Base-by-base conservation (phyloP, 192 early-diverging fungal species). In the Umbelopsis sp. region DNA sequence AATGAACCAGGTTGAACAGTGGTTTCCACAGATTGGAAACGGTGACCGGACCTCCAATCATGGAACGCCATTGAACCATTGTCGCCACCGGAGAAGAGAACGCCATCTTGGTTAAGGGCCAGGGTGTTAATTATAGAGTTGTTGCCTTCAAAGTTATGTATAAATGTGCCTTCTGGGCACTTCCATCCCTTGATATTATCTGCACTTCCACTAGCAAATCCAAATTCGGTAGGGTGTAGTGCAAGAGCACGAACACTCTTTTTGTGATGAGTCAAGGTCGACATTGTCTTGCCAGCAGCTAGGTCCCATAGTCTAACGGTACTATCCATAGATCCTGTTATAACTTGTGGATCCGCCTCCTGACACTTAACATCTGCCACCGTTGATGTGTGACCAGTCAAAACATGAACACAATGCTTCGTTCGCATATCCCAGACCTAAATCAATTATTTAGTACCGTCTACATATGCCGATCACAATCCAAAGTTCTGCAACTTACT, bases 351-450 rank as follows among this genome's bases (percentile, higher is more conserved):
- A 72, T 99, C 97, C 1, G 93, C 92, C 77, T 94, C 95, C 76
- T 99, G 97, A 73, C 92, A 93, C 77, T 94, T 89, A 36, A 98
- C 88, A 66, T 92, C 88, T 8, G 93, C 86, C 11, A 99, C 88
- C 6, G 97, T 98, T 32, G 85, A 86, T 49, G 81, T 86, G 77
- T 99, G 98, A 16, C 98, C 97, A 2, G 90, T 86, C 26, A 98
- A 80, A 1, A 94, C 93, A 67, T 95, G 95, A 12, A 98, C 87
- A 66, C 92, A 89, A 66, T 92, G 89, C 80, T 96, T 97, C 34
- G 98, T 98, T 67, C 98, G 89, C 89, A 99, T 98, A 77, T 99
- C 98, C 98, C 97, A 99, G 14, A 98, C 88, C 91, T 92, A 76
- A n/a, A 44, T 76, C 1, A 17, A 34, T 68, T 59, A n/a, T 14